Evolutionary conservation across 306 rosid genomes (phyloP), one percentile per base, ranked within the genome.

Genomic region (Hippophae gyantsensis): DNA sequence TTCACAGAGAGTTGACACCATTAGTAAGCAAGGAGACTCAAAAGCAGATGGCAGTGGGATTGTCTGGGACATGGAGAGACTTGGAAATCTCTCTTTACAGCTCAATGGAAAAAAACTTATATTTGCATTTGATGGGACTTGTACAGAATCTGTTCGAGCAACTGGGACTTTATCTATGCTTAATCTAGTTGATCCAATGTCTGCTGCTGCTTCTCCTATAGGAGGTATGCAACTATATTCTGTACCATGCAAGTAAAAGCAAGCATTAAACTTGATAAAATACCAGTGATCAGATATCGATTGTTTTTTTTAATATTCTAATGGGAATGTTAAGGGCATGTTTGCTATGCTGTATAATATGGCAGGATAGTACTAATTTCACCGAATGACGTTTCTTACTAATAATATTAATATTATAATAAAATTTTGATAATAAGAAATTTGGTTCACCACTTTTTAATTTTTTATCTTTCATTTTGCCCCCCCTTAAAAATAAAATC

Each of bases 171-270:
- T 88, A 73, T 86, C 93, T 66, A 83, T 93, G 89, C 87, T 93
- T 70, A 93, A 93, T 81, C 72, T 93, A 73, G 97, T 93, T 68
- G 99, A 93, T 86, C 99, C 99, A 56, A 69, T 82, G 86, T 93
- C 99, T 52, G 97, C 97, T 42, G 97, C 99, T 70, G 99, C 99
- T 57, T 93, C 99, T 74, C 99, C 99, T 47, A 93, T 93, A 72
- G 99, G 99, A 75, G 99, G 99, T 93, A 67, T 77, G 50, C 58
- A 51, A 56, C 44, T 49, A 42, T n/a, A 26, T 14, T 10, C 14
- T 2, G 38, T 2, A 32, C 38, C 38, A 32, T 32, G 38, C 38
- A 32, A 32, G 38, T 32, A 32, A 32, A 32, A 32, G 38, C 38
- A 14, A 13, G 52, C 38, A 58, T 48, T 43, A n/a, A 8, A 49